Evolutionary conservation across 2,329 filamentous ascomycete species (phyloP).

Genomic region (Ascochyta lentis): DNA sequence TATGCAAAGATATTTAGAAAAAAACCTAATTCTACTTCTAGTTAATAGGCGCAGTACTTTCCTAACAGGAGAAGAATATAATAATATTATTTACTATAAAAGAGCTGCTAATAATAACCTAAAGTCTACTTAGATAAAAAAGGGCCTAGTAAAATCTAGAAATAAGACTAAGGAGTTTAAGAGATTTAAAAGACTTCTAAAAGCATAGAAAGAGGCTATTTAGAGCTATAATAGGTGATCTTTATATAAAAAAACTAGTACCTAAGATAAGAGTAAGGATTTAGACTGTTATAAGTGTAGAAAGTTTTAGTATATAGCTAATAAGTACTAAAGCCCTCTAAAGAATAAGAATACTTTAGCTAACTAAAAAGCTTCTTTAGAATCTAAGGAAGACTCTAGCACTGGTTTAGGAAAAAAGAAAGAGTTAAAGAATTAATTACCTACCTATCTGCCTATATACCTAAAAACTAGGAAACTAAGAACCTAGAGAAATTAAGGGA

Average conservation of each 20-base stretch:
- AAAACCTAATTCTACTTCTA: background rate
- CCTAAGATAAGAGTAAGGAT: background rate
- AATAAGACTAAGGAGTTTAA: too few relatives aligned
- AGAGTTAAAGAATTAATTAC: background rate
- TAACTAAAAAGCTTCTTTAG: background rate
- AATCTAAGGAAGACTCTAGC: background rate
- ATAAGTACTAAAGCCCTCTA: background rate
- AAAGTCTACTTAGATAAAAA: background rate
- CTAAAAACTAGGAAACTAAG: background rate
- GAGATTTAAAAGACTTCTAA: too few relatives aligned
- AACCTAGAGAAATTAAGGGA: background rate
- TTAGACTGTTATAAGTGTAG: background rate
- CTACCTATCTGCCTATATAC: too few relatives aligned
- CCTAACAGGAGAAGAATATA: background rate
- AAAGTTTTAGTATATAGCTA: background rate
- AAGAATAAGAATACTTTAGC: background rate
- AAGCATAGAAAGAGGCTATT: background rate
- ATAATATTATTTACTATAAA: background rate
- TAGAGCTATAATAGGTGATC: background rate
- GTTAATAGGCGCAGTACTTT: background rate
- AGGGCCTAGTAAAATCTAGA: background rate
- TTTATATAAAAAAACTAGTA: background rate
- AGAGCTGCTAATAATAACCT: too few relatives aligned
- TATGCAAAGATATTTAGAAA: background rate
- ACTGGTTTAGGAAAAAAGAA: background rate